A percentile compares a stretch with the other conserved stretches of the same genome.
Evolutionary conservation across 2,329 filamentous ascomycete genomes (phyloP).

Genomic region (Diaporthe destruens): DNA sequence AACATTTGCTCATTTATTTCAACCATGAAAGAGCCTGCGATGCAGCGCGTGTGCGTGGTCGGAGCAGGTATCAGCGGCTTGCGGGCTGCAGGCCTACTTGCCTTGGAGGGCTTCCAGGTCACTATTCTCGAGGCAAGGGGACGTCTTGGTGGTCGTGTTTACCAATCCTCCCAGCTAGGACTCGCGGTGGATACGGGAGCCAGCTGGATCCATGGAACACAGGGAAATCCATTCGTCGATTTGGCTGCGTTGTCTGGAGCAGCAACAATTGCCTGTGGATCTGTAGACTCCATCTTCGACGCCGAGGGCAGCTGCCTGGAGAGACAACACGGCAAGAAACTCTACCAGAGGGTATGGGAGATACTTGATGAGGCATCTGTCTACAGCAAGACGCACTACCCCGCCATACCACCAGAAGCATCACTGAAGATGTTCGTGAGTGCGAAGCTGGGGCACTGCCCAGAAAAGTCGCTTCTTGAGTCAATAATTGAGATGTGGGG

Average conservation of each 20-base stretch:
- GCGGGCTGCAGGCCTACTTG: background rate
- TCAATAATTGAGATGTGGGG: conserved; percentile 3
- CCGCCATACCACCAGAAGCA: background rate
- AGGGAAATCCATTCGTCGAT: background rate
- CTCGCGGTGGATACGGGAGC: background rate
- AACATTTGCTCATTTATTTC: background rate
- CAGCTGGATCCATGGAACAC: conserved; percentile 5
- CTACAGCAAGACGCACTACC: background rate
- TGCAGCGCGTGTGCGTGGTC: background rate
- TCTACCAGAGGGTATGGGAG: background rate
- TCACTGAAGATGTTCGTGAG: conserved; percentile 4
- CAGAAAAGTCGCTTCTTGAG: background rate
- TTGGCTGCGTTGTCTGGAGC: background rate
- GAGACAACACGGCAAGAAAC: background rate
- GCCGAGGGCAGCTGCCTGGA: background rate
- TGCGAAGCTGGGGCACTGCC: background rate
- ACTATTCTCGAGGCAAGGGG: conserved; percentile 8
- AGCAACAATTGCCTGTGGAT: background rate
- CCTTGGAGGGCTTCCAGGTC: background rate
- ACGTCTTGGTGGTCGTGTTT: background rate
- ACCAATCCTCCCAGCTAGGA: background rate
- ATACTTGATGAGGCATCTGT: background rate
- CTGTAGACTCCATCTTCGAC: background rate
- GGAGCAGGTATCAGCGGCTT: conserved; percentile 11
- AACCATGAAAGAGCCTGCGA: background rate